Evolutionary conservation across 1,284 basidiomycete species (phyloP), one percentile per base, ranked within the genome.

Genomic region (Trametes polyzona): DNA sequence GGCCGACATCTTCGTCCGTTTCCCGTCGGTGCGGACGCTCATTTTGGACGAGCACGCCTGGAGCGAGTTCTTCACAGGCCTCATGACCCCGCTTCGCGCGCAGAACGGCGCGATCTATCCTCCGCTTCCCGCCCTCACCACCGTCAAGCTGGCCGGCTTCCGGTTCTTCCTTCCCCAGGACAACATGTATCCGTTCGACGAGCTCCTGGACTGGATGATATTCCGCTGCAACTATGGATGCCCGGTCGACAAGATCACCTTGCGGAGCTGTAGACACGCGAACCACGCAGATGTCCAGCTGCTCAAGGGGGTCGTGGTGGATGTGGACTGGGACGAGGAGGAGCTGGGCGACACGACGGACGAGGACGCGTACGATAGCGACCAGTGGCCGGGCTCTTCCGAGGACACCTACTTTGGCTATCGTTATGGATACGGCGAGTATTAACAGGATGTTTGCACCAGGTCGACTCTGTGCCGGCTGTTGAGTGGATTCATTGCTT

Each of bases 271-370:
- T 26, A 19, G 2, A 14, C 21, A 53, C 27, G 36, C 43, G 6
- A 24, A 8, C 17, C 26, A 39, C 9, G 19, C 16, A 1, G 23
- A 36, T 14, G 33, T 47, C 16, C 43, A 39, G 19, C 21, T 17
- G 23, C 30, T 53, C 11, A 19, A 27, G 7, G 52, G 40, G 35
- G 43, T 53, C 7, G 52, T 53, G 3, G 33, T 37, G 21, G 26
- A 53, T 32, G 35, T 53, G 17, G 17, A 26, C 9, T 53, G 52
- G 52, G 52, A 53, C 23, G 35, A 14, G n/a, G 39, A 21, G 33
- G 52, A 53, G 42, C 1, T 3, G 36, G 52, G 47, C 21, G 37
- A 40, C 12, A 27, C 23, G 14, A 27, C 12, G 12, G 57, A 58
- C 40, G 57, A 54, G 2, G 52, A 58, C 10, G 43, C 41, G 3